These are phyloP conservation scores for Prosopis cineraria DNA, from an alignment of 306 rosid genomes.

Conservation along the genomic window DNA sequence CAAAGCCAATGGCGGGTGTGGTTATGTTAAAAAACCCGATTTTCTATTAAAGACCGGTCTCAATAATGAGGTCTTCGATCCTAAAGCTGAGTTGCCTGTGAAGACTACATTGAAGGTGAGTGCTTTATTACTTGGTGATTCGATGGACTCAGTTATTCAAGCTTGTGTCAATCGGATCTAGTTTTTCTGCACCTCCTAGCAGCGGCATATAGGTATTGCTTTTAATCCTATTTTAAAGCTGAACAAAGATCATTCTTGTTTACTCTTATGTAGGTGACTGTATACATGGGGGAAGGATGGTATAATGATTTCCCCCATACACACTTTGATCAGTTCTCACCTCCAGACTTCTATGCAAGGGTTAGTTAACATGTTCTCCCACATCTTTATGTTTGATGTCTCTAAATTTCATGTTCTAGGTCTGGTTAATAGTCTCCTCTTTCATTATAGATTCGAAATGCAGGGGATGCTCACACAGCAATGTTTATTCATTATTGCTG, in stretches of 20 bases:
- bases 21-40: conserved; percentile 94
- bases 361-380: conserved; percentile 50
- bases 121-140: conserved; percentile 17
- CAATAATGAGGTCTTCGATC: conserved; percentile 72
- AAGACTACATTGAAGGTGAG: conserved; percentile 81
- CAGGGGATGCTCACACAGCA: conserved; percentile 19
- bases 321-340: conserved; percentile 89
- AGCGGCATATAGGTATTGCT: conserved; percentile 5
- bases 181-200: not conserved
- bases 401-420: not conserved
- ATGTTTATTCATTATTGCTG: not conserved
- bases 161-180: conserved; percentile 7
- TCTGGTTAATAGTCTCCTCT: not conserved
- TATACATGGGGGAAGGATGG: conserved; percentile 99
- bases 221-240: conserved; percentile 9
- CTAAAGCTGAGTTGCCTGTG: conserved; percentile 60
- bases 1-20: conserved; percentile 79
- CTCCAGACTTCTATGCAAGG: conserved; percentile 96
- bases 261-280: conserved; percentile 64
- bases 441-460: conserved; percentile 7
- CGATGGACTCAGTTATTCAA: not conserved
- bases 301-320: conserved; percentile 78
- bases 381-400: not conserved
- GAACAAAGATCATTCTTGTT: conserved; percentile 28
- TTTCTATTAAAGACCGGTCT: conserved; percentile 59